Base-by-base conservation (phyloP, 1,284 basidiomycete species). In the Mixia osmundae region DNA sequence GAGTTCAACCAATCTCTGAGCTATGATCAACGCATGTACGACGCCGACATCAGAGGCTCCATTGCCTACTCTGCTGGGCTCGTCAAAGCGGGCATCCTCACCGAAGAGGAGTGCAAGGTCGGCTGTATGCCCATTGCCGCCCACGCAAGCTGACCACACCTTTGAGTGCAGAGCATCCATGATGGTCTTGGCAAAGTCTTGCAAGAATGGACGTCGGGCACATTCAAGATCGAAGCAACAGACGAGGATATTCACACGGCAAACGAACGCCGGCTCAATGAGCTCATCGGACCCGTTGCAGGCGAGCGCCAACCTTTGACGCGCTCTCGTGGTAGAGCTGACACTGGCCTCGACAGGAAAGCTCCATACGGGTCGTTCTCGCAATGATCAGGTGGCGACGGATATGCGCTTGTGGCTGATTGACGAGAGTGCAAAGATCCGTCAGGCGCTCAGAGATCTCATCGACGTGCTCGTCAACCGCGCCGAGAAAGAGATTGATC, bases 241-340 rank as follows among this genome's bases (percentile, higher is more conserved):
- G 89, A 97, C 53, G 89, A 97, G 53, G 89, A 97, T 53, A 95
- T 97, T 43, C 89, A 97, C 57, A 97, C 89, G n/a, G 91, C 91
- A 40, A 97, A 97, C 53, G 89, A 97, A 58, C 74, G 91, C 37
- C 68, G 89, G 22, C 59, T 97, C 47, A 80, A 73, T 46, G 89
- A 97, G 61, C 61, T 95, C 41, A 82, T 97, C 41, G 89, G 89
- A 0, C 41, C 51, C 33, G 54, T 54, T 10, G 57, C 55, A 7
- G 56, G 56, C 28, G 53, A 52, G 46, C n/a, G n/a, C n/a, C n/a
- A n/a, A n/a, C n/a, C n/a, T n/a, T 47, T 54, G 10, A 11, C 15
- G 7, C 28, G 19, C 14, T 8, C 30, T 25, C n/a, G n/a, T n/a
- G n/a, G n/a, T n/a, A n/a, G n/a, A n/a, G n/a, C n/a, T n/a, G n/a